Conservation (phyloP, 2,329 filamentous ascomycete species). For the Microdochium bolleyi region DNA sequence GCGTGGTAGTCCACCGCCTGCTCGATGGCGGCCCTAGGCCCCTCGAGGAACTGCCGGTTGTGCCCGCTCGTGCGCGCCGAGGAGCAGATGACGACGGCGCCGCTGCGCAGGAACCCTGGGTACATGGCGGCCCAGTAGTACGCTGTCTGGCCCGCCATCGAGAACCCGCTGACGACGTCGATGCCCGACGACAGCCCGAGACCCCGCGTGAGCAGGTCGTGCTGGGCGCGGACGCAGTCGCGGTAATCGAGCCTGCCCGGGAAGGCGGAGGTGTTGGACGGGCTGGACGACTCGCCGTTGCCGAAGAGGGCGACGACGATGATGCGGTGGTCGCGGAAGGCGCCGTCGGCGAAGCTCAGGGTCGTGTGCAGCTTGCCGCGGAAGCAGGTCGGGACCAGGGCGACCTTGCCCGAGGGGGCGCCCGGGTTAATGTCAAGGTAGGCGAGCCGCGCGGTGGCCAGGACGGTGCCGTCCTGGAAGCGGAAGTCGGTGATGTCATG, state of each 20-base stretch:
- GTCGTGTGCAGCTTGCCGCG: constrained; percentile 41
- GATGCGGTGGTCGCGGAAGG: constrained; percentile 32
- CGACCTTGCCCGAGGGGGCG: constrained; percentile 22
- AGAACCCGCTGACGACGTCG: constrained; percentile 35
- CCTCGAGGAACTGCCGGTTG: constrained; percentile 38
- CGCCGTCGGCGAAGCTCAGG: constrained; percentile 33
- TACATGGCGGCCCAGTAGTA: constrained; percentile 39
- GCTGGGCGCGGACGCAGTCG: constrained; percentile 33
- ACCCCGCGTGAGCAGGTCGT: constrained; percentile 25
- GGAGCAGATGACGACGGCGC: constrained; percentile 34
- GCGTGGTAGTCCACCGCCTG: constrained; percentile 29
- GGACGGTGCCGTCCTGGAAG: constrained; percentile 25
- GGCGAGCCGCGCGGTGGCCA: constrained; percentile 16
- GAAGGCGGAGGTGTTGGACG: constrained; percentile 32
- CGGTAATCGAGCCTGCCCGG: constrained; percentile 28
- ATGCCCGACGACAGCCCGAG: constrained; percentile 20
- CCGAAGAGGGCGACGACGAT: constrained; percentile 37
- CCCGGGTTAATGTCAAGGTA: constrained; percentile 15
- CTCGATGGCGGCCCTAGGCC: constrained; percentile 31
- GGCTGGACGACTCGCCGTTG: constrained; percentile 37
- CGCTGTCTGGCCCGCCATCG: constrained; percentile 40
- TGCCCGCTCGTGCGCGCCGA: constrained; percentile 35
- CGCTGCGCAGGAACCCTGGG: constrained; percentile 25
- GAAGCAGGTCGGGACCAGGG: constrained; percentile 47
- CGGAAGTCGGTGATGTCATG: constrained; percentile 25